Evolutionary conservation across 2,329 filamentous ascomycete genomes (phyloP).

Genomic region (Colletotrichum chrysophilum): DNA sequence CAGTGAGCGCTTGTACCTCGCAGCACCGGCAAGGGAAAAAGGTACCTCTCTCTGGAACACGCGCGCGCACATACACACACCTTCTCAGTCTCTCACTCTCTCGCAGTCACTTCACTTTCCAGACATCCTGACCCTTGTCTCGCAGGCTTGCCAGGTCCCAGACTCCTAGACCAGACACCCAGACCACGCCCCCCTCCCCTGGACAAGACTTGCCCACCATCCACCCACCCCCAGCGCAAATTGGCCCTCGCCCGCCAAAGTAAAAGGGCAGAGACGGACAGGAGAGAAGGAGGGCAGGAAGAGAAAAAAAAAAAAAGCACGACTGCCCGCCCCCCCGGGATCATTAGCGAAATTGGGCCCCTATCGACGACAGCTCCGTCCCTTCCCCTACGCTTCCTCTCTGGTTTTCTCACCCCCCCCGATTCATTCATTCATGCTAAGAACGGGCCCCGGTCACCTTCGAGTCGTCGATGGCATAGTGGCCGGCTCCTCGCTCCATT

Average conservation of each 20-base stretch:
- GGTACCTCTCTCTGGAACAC: background rate
- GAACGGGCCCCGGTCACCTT: conserved; percentile 26
- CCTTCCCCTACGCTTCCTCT: conserved; percentile 26
- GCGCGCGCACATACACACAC: background rate
- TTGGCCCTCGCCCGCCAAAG: conserved; percentile 2
- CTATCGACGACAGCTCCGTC: conserved; percentile 26
- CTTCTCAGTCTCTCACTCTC: background rate
- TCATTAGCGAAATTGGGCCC: conserved; percentile 47
- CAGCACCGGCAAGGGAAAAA: background rate
- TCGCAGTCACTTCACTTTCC: background rate
- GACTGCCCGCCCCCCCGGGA: conserved; percentile 28
- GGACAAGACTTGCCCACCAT: background rate
- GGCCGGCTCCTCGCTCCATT: conserved; percentile 20
- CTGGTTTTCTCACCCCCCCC: conserved; percentile 28
- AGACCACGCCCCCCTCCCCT: background rate
- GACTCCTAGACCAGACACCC: background rate
- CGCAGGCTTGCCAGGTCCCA: conserved; percentile 11
- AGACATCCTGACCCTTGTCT: conserved; percentile 5
- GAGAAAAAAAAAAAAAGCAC: conserved; percentile 22
- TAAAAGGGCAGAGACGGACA: background rate
- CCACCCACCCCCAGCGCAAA: conserved; percentile 13
- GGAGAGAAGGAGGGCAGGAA: background rate
- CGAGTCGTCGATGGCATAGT: conserved; percentile 21
- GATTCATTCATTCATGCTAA: conserved; percentile 39
- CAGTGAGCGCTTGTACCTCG: background rate